Conservation (phyloP, 176 grass and related monocot species). For the Oryza glumipatula region DNA sequence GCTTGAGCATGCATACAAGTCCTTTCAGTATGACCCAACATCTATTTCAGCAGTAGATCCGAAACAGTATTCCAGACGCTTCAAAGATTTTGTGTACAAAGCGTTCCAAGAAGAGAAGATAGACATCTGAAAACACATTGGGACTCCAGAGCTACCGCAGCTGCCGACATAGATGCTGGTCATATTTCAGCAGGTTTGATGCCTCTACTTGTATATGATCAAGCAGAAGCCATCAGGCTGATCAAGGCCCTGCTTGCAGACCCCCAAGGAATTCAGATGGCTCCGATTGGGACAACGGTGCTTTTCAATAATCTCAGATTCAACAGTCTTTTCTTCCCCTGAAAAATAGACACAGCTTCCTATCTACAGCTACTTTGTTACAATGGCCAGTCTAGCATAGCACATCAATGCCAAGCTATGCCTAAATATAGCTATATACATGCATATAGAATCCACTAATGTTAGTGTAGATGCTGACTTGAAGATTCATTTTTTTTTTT, state of each 20-base stretch:
- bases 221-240: conserved; percentile 8
- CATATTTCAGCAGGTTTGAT: conserved; percentile 43
- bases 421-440: conserved; percentile 50
- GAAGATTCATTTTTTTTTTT: conserved; percentile 30
- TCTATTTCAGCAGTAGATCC: conserved; percentile 95
- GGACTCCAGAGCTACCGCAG: conserved; percentile 15
- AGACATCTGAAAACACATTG: conserved; percentile 48
- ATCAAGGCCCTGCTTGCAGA: conserved; percentile 20
- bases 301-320: conserved; percentile 55
- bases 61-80: conserved; percentile 79
- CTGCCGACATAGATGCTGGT: conserved; percentile 30
- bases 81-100: conserved; percentile 84
- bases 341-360: conserved; percentile 39
- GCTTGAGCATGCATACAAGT: conserved; percentile 93
- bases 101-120: conserved; percentile 77
- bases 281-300: conserved; percentile 31
- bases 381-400: conserved; percentile 41
- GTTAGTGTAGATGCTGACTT: conserved; percentile 65
- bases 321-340: conserved; percentile 4
- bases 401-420: conserved; percentile 39
- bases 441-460: conserved; percentile 75
- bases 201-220: conserved; percentile 34
- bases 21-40: conserved; percentile 80
- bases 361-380: conserved; percentile 43
- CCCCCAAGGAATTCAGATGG: conserved; percentile 25